Base-by-base conservation (phyloP, 768 basidiomycete species). In the Boletus rubropictus region DNA sequence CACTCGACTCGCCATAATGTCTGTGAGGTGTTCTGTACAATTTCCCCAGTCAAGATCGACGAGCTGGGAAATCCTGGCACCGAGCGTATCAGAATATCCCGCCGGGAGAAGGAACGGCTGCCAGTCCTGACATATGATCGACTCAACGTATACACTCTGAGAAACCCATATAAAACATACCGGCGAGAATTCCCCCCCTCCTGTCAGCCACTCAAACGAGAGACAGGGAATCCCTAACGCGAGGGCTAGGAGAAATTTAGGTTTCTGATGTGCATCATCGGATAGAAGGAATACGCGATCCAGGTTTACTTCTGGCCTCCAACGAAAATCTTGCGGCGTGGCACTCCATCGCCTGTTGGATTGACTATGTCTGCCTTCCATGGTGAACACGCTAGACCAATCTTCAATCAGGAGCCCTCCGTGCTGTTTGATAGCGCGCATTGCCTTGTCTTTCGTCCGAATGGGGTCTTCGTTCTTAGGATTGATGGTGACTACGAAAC, bases 141-240 rank as follows among this genome's bases (percentile, higher is more conserved):
- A 31, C 41, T 47, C n/a, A 49, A 47, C 15, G 44, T 14, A 56
- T 46, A 20, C 53, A 49, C 37, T 15, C 31, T 12, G 31, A 38
- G 17, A 28, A 17, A 28, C 17, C 12, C 4, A 35, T 3, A 35
- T 2, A 39, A 42, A 43, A 8, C 58, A 28, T 60, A 67, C 66
- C 52, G 49, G 42, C n/a, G 61, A 56, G 9, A 61, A 62, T 71
- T 62, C 49, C 69, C 70, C 42, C 32, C 48, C 47, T 33, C 35
- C 54, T 20, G 44, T 57, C 52, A 62, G 60, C 78, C 82, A 92
- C 10, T 72, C 66, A 5, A 73, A 62, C 1, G 74, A 76, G 21
- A 96, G 57, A 54, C 89, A 92, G 4, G 93, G 93, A 42, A 96
- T 81, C 10, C 92, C 92, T 33, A 92, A 70, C 0, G 88, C 90